Conservation (phyloP, 2,329 filamentous ascomycete genomes). For the Thielaviopsis ethacetica region DNA sequence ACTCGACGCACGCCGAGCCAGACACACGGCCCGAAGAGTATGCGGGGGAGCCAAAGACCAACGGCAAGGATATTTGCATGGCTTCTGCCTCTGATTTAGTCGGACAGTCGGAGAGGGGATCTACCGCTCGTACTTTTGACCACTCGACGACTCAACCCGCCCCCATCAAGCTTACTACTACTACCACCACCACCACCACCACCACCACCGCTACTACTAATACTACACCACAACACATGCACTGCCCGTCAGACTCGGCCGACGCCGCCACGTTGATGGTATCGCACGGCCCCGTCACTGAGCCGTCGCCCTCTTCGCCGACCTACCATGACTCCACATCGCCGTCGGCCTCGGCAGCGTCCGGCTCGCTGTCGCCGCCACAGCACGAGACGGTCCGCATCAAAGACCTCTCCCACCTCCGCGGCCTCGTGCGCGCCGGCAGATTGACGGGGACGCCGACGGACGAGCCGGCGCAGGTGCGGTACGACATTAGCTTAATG, state of each 20-base stretch:
- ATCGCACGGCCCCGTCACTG: background rate
- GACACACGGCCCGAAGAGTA: too few relatives aligned
- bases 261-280: background rate
- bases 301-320: background rate
- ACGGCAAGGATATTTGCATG: background rate
- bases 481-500: slow-evolving; percentile 95
- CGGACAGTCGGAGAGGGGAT: too few relatives aligned
- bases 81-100: slow-evolving; percentile 2
- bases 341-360: background rate
- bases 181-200: too few relatives aligned
- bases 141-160: too few relatives aligned
- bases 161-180: too few relatives aligned
- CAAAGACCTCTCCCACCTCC: slow-evolving; percentile 78
- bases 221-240: too few relatives aligned
- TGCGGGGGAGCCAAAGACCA: background rate
- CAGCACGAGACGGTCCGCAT: slow-evolving; percentile 51
- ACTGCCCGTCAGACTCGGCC: too few relatives aligned
- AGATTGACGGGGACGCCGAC: slow-evolving; percentile 32
- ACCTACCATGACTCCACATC: background rate
- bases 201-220: too few relatives aligned
- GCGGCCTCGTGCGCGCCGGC: slow-evolving; percentile 71
- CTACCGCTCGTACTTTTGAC: too few relatives aligned
- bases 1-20: background rate
- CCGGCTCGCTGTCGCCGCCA: background rate
- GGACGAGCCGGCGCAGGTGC: slow-evolving; percentile 28